Evolutionary conservation across 208 protist genomes (phyloP).

Genomic region (Acanthamoeba royreba): DNA sequence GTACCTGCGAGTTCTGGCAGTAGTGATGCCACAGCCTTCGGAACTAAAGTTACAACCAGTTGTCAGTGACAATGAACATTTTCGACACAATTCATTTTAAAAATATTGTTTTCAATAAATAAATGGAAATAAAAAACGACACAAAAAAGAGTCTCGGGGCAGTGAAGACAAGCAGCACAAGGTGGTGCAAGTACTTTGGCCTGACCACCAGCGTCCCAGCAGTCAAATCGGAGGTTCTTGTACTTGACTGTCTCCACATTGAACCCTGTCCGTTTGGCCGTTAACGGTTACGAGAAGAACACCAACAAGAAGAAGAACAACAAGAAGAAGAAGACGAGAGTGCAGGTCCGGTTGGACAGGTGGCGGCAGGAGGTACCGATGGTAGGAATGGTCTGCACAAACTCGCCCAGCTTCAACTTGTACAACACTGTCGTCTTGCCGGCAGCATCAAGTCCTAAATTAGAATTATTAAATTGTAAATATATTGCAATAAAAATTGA

Average conservation of each 20-base stretch:
- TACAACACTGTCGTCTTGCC: constrained; percentile 98
- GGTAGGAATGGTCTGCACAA: constrained; percentile 85
- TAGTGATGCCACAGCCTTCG: neutral
- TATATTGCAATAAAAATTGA: neutral
- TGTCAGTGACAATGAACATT: no score
- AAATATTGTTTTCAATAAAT: no score
- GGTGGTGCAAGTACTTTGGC: constrained; percentile 80
- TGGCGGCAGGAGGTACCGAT: no score
- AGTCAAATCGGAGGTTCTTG: constrained; percentile 83
- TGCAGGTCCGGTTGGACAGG: no score
- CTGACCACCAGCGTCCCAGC: constrained; percentile 79
- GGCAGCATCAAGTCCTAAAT: constrained; percentile 80
- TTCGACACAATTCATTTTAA: no score
- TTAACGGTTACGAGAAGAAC: neutral
- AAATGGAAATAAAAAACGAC: no score
- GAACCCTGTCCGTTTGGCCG: constrained; percentile 74
- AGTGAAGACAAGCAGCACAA: neutral
- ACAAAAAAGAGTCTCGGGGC: neutral
- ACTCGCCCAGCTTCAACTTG: constrained; percentile 83
- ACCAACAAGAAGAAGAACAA: neutral
- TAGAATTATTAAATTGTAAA: neutral
- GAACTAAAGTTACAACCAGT: no score
- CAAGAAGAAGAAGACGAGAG: neutral
- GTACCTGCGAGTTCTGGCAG: neutral
- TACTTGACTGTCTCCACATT: constrained; percentile 92